phyloP scores from a whole-genome alignment of 139 green algal species.

The Chlorella sp. region DNA sequence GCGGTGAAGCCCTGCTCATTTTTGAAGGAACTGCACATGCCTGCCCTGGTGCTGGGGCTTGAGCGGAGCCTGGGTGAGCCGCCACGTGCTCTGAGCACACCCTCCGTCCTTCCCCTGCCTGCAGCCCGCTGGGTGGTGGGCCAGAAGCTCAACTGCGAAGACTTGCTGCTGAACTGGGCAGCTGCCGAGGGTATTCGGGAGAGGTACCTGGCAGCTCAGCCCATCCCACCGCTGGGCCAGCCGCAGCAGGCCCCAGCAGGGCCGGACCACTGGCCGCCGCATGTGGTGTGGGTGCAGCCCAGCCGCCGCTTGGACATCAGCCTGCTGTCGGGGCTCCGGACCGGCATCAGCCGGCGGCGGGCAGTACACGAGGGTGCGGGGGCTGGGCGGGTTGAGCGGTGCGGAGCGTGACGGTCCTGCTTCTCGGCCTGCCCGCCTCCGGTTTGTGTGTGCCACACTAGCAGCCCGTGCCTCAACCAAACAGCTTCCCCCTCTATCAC shows the following conservation, averaged over 20 bases:
- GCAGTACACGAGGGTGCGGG: not conserved
- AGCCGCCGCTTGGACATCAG: conserved; percentile 9
- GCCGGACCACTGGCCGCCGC: not conserved
- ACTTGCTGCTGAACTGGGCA: conserved; percentile 8
- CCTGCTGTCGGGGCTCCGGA: not conserved
- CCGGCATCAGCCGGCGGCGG: not conserved
- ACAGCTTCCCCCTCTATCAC: too few species aligned
- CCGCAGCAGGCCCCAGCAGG: not conserved
- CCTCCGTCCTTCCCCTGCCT: not conserved
- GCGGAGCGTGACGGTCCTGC: not conserved
- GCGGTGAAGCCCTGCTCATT: too few species aligned
- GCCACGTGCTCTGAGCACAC: too few species aligned
- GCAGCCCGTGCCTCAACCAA: too few species aligned
- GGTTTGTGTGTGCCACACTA: too few species aligned
- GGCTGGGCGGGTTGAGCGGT: too few species aligned
- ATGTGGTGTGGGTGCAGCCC: conserved; percentile 11
- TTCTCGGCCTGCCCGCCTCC: not conserved
- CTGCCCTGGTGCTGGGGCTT: too few species aligned
- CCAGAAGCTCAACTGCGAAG: conserved; percentile 6
- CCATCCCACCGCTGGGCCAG: too few species aligned
- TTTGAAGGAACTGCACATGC: too few species aligned
- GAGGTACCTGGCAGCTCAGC: not conserved
- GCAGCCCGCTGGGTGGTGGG: conserved; percentile 1
- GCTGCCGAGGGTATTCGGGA: not conserved
- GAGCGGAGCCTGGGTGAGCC: too few species aligned